A percentile compares a stretch with the other conserved stretches of the same genome.
Evolutionary conservation across 2,329 filamentous ascomycete species (phyloP).

Genomic region (Xylaria sp.): DNA sequence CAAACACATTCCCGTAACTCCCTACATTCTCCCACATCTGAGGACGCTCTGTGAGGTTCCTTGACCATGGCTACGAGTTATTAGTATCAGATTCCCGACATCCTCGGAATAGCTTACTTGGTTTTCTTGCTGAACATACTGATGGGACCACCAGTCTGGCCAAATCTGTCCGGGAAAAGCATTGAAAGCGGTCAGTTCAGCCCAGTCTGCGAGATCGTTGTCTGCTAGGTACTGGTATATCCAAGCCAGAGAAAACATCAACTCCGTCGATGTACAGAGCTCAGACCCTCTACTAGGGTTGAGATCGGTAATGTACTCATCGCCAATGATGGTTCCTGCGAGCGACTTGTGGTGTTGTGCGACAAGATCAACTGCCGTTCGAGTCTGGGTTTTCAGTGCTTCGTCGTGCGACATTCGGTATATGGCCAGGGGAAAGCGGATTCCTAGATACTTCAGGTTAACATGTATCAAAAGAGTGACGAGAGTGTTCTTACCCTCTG

Average conservation of each 20-base stretch:
- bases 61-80: slow-evolving; percentile 37
- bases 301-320: slow-evolving; percentile 37
- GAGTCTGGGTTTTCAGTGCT: slow-evolving; percentile 33
- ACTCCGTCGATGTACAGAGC: slow-evolving; percentile 30
- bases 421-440: slow-evolving; percentile 38
- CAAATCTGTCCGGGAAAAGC: slow-evolving; percentile 46
- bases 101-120: slow-evolving; percentile 32
- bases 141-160: slow-evolving; percentile 49
- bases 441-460: slow-evolving; percentile 25
- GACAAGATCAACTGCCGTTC: slow-evolving; percentile 35
- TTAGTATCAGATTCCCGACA: slow-evolving; percentile 3
- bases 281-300: slow-evolving; percentile 35
- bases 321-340: slow-evolving; percentile 39
- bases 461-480: background rate
- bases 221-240: slow-evolving; percentile 28
- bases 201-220: slow-evolving; percentile 40
- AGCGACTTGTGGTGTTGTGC: slow-evolving; percentile 37
- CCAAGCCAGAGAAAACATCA: slow-evolving; percentile 30
- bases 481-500: slow-evolving; percentile 33
- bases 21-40: slow-evolving; percentile 42
- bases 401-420: slow-evolving; percentile 38
- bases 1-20: slow-evolving; percentile 42
- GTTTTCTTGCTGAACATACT: slow-evolving; percentile 51
- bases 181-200: slow-evolving; percentile 48
- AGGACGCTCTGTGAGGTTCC: slow-evolving; percentile 33